Conservation (phyloP, 2,329 filamentous ascomycete genomes). For the Talaromyces verruculosus region DNA sequence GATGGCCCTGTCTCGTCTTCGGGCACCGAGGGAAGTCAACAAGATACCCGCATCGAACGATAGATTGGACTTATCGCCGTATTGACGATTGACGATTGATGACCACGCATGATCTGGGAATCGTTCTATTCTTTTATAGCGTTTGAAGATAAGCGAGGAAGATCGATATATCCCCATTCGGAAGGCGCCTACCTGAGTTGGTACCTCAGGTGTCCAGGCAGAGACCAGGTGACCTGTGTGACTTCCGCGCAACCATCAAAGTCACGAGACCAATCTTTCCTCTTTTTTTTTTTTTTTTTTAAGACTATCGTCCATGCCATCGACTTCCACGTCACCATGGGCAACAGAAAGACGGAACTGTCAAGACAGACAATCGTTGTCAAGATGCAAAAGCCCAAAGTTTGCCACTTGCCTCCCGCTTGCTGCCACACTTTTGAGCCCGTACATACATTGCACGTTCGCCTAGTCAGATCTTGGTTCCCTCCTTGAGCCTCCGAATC, state of each 20-base stretch:
- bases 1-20: neutral
- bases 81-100: neutral
- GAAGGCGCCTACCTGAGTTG: neutral
- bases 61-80: neutral
- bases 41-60: neutral
- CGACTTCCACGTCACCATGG: conserved; percentile 2
- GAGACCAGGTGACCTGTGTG: neutral
- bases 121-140: neutral
- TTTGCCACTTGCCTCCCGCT: neutral
- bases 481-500: conserved; percentile 9
- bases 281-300: neutral
- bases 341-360: neutral
- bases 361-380: neutral
- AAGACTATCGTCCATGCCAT: neutral
- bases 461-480: neutral
- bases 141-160: neutral
- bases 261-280: neutral
- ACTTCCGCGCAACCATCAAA: neutral
- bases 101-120: neutral
- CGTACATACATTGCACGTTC: neutral
- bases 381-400: neutral
- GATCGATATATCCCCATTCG: neutral
- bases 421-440: conserved; percentile 2
- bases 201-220: neutral
- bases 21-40: neutral